Conservation (phyloP, 805 yeast species). For the Pichia phayaonensis region DNA sequence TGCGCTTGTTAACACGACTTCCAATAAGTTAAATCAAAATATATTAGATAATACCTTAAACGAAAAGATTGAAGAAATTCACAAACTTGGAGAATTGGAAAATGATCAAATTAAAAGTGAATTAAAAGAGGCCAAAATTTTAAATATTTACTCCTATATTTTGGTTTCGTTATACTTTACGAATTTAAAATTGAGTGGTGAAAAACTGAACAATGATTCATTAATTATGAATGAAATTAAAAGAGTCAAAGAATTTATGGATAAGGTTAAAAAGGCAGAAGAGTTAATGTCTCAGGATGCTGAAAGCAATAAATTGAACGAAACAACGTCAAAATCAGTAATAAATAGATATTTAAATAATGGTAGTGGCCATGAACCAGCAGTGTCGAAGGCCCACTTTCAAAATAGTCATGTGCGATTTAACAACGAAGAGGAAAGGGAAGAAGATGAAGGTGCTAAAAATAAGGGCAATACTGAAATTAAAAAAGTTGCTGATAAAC, state of each 20-base stretch:
- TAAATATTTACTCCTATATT: constrained; percentile 40
- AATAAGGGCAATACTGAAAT: not conserved
- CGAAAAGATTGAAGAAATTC: constrained; percentile 11
- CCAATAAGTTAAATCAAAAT: constrained; percentile 1
- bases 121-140: constrained; percentile 26
- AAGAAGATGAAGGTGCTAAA: not conserved
- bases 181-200: constrained; percentile 51
- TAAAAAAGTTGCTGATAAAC: not conserved
- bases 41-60: constrained; percentile 8
- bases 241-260: constrained; percentile 63
- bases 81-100: constrained; percentile 3
- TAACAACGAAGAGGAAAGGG: constrained; percentile 6
- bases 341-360: constrained; percentile 19
- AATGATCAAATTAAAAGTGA: constrained; percentile 8
- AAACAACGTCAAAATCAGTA: constrained; percentile 23
- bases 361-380: constrained; percentile 29
- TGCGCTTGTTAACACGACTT: not conserved
- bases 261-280: constrained; percentile 39
- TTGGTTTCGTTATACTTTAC: constrained; percentile 51
- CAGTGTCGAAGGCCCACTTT: constrained; percentile 45
- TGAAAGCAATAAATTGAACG: constrained; percentile 15
- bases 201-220: constrained; percentile 43
- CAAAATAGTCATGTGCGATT: constrained; percentile 39
- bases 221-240: constrained; percentile 60
- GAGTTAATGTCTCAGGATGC: constrained; percentile 22